A percentile compares a stretch with the other conserved stretches of the same genome.
These are phyloP conservation scores for Eruca vesicaria DNA, from an alignment of 441 rosid genomes.

Conservation along the genomic window DNA sequence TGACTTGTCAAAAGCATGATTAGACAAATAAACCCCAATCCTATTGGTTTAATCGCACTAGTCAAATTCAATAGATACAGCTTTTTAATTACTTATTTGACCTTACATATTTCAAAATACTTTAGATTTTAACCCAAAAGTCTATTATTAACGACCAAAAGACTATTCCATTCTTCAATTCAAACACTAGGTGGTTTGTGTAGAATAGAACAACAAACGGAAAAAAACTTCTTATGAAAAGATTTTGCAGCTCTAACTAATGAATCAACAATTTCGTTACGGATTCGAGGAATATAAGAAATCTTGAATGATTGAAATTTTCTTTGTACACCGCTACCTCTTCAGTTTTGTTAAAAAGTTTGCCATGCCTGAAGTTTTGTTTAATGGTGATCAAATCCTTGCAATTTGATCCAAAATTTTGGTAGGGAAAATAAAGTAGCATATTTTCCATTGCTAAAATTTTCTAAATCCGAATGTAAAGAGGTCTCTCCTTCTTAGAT, in stretches of 20 bases:
- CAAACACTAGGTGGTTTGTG: too few relatives aligned
- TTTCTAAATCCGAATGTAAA: neutral
- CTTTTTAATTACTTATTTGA: neutral
- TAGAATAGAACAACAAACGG: too few relatives aligned
- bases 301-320: too few relatives aligned
- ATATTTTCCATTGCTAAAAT: too few relatives aligned
- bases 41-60: neutral
- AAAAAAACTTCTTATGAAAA: too few relatives aligned
- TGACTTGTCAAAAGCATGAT: slow-evolving; percentile 16
- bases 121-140: neutral
- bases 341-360: too few relatives aligned
- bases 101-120: neutral
- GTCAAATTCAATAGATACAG: neutral
- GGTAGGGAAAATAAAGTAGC: neutral
- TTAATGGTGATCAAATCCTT: neutral
- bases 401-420: neutral
- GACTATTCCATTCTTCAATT: too few relatives aligned
- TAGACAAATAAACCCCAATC: slow-evolving; percentile 12
- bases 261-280: too few relatives aligned
- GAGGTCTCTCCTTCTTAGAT: neutral
- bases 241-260: too few relatives aligned
- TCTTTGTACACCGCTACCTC: too few relatives aligned
- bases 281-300: too few relatives aligned
- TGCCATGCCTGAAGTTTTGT: neutral
- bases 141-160: neutral